Percentiles rank a stretch among this genome's conserved stretches.
These are phyloP conservation scores for Ceratobasidium theobromae DNA, from an alignment of 1,284 basidiomycete genomes.

Conservation along the genomic window DNA sequence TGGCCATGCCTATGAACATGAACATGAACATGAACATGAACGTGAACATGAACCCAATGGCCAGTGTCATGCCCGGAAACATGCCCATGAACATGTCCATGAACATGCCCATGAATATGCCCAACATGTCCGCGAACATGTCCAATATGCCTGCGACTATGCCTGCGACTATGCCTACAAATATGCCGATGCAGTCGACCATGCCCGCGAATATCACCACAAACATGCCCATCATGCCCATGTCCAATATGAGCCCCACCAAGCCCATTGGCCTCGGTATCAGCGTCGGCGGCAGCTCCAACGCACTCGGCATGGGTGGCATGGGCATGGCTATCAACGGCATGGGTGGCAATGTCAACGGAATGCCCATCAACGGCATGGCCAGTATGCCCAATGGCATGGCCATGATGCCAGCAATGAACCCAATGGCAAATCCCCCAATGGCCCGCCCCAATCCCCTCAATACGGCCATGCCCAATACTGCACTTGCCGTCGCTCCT, in stretches of 20 bases:
- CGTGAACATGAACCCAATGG: constrained; percentile 31
- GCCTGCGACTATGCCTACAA: constrained; percentile 8
- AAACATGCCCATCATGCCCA: constrained; percentile 18
- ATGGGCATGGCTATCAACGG: background rate
- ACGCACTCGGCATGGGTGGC: constrained; percentile 9
- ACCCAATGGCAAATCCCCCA: too few species aligned
- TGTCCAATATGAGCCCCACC: constrained; percentile 33
- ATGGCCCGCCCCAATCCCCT: too few species aligned
- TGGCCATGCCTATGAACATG: constrained; percentile 26
- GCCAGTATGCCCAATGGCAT: constrained; percentile 3
- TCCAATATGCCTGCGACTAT: constrained; percentile 30
- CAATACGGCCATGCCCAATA: too few species aligned
- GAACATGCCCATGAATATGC: background rate
- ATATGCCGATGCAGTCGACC: constrained; percentile 3
- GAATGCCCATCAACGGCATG: background rate
- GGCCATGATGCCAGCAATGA: constrained; percentile 36
- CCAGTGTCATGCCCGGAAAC: constrained; percentile 36
- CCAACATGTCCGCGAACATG: constrained; percentile 37
- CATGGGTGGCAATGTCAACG: background rate
- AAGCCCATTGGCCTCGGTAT: constrained; percentile 33
- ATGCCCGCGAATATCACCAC: constrained; percentile 14
- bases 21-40: constrained; percentile 38
- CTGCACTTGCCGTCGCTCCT: too few species aligned
- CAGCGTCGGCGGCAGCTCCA: constrained; percentile 5
- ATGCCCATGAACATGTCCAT: constrained; percentile 31